These are phyloP conservation scores for Silene noctiflora DNA, from an alignment of 179 eudicot species.

Conservation along the genomic window DNA sequence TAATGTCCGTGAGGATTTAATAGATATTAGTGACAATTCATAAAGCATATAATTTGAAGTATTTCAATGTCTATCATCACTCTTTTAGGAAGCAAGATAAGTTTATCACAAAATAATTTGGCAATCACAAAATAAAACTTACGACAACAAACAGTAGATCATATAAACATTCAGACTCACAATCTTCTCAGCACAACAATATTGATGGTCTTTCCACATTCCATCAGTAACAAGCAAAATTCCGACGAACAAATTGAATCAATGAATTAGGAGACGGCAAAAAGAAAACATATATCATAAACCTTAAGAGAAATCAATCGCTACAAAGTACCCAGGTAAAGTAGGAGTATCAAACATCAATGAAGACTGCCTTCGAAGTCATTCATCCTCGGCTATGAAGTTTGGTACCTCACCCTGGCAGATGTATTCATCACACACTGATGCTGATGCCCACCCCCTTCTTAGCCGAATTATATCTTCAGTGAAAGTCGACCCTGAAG, in stretches of 20 bases:
- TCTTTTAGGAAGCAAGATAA: too few species aligned
- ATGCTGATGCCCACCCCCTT: constrained; percentile 82
- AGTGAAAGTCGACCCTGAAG: constrained; percentile 92
- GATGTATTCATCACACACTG: constrained; percentile 79
- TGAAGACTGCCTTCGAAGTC: constrained; percentile 24
- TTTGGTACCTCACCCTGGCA: constrained; percentile 85
- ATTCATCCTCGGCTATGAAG: constrained; percentile 84
- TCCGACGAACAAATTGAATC: constrained; percentile 21
- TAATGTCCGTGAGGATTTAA: too few species aligned
- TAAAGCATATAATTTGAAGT: neutral
- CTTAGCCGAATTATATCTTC: constrained; percentile 88
- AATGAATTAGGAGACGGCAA: constrained; percentile 17
- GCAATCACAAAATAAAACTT: neutral
- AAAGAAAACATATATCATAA: neutral
- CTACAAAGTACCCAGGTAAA: neutral
- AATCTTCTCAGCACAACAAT: neutral
- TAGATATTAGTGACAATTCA: neutral
- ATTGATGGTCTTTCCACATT: neutral
- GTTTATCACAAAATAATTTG: neutral
- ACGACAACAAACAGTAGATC: neutral
- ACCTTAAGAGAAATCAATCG: constrained; percentile 12
- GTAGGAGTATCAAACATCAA: neutral
- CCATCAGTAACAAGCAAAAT: neutral
- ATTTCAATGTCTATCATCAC: neutral
- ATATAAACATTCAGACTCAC: neutral